Base-by-base conservation (phyloP, 164 flowering plant genomes). In the Saururus chinensis region DNA sequence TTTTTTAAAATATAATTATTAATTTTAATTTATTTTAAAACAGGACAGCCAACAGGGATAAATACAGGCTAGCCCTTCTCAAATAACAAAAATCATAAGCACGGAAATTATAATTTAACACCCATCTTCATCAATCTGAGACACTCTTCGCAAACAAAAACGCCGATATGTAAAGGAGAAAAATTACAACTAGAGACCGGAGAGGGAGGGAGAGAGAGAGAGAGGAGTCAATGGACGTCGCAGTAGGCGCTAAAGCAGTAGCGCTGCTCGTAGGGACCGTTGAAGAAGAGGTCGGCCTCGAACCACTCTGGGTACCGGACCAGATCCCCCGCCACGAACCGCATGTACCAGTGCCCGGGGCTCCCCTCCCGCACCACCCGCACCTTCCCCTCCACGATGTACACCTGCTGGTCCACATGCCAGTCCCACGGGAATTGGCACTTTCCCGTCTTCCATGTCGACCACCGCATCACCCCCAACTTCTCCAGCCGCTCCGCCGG, bases 301-400 rank as follows among this genome's bases (percentile, higher is more conserved):
- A 89, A 87, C 96, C 96, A 89, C 69, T 89, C 87, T 7, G 96
- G 97, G 64, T 89, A 89, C 1, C 88, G 82, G 62, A 89, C 84
- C 55, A 89, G 82, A 66, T 89, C 97, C 1, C 95, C 96, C 0
- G 88, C 87, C 24, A 74, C 70, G 66, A 87, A 89, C 9, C 64
- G 64, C 96, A 89, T 84, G 70, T 40, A 84, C 1, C 64, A 53
- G 55, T 61, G 24, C 23, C 66, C 25, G 59, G 77, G 24, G 68
- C 92, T 81, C 9, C 92, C 97, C 63, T 87, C 88, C 19, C 95
- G 97, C 40, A 89, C 92, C 0, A 89, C 97, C 64, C 85, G 73
- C 56, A 87, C 97, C 65, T 84, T 91, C 17, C 97, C 95, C 75
- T 84, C 84, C 71, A 82, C 92, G 19, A 89, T 75, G 76, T 84